Evolutionary conservation across 2,329 filamentous ascomycete genomes (phyloP), one percentile per base, ranked within the genome.

Genomic region (Cadophora sp.): DNA sequence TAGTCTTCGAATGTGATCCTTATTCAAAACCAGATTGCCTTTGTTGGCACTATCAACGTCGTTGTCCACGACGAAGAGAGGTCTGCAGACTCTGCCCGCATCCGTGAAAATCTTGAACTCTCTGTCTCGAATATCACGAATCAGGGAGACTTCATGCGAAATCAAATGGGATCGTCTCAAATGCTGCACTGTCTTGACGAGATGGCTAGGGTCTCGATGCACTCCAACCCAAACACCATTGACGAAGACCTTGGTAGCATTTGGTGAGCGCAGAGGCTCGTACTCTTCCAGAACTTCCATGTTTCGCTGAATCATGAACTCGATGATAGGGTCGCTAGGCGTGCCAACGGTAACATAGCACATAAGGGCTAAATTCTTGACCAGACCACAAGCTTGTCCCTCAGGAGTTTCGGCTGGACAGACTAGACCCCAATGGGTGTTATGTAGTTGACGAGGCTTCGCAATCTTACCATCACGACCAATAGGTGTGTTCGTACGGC

Each of bases 81-180:
- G 96, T 72, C 96, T 89, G 85, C 96, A 97, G 65, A 99, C 94
- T 80, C 96, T 91, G 31, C 96, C 96, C 51, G 95, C 95, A 79
- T 99, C 96, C 3, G 95, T 98, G 80, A 98, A 97, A 75, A 99
- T 95, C 81, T 97, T 97, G 86, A 99, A 97, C 80, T 99, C 96
- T 75, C 95, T 89, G 76, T 99, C 96, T 79, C 97, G 91, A 75
- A 99, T 97, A 77, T 99, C 96, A 77, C 96, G 90, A 76, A 99
- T 92, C 76, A 99, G 87, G 71, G 94, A 97, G 73, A 97, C 94
- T 82, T 98, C 95, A 73, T 93, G 92, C 16, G 93, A 94, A 69
- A 99, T 91, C 76, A 93, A 90, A 70, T 92, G 92, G 72, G 91
- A 91, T 66, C 95, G 87, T 73, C 94, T 90, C 64, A 97, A 86